Evolutionary conservation across 2,329 filamentous ascomycete species (phyloP).

Genomic region (Cryoendolithus antarcticus): DNA sequence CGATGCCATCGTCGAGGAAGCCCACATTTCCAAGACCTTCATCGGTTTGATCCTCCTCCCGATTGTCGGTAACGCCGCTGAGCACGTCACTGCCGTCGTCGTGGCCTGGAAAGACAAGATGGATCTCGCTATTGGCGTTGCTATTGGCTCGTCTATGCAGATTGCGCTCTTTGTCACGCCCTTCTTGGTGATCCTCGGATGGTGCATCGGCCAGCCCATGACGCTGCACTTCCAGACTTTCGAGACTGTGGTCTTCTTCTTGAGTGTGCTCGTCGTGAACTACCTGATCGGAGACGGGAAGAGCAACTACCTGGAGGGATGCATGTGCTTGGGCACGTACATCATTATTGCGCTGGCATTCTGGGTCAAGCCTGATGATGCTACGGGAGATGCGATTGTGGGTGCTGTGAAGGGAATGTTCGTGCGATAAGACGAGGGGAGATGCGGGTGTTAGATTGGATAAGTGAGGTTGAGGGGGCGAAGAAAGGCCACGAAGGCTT

Average conservation of each 20-base stretch:
- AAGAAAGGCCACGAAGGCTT: no score
- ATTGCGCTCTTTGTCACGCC: slow-evolving; percentile 47
- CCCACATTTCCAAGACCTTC: slow-evolving; percentile 43
- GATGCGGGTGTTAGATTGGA: no score
- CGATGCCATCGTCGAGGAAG: slow-evolving; percentile 39
- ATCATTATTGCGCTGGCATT: slow-evolving; percentile 49
- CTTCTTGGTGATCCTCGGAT: slow-evolving; percentile 44
- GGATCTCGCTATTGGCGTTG: slow-evolving; percentile 44
- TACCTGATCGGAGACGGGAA: slow-evolving; percentile 76
- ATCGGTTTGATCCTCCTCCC: slow-evolving; percentile 45
- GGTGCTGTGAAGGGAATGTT: slow-evolving; percentile 9
- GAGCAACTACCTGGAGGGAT: slow-evolving; percentile 77
- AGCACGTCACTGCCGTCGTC: slow-evolving; percentile 43
- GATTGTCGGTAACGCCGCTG: slow-evolving; percentile 45
- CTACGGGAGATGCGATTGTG: slow-evolving; percentile 16
- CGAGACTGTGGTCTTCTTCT: slow-evolving; percentile 77
- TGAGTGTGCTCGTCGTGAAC: slow-evolving; percentile 75
- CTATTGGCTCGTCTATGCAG: slow-evolving; percentile 42
- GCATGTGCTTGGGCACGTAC: slow-evolving; percentile 44
- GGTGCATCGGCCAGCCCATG: slow-evolving; percentile 42
- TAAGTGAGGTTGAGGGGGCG: no score
- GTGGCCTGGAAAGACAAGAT: slow-evolving; percentile 46
- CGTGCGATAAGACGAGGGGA: slow-evolving; percentile 1
- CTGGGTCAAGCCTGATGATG: slow-evolving; percentile 47
- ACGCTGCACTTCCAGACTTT: slow-evolving; percentile 77